Evolutionary conservation across 768 basidiomycete genomes (phyloP), one percentile per base, ranked within the genome.

Genomic region (Lactifluus hygrophoroides): DNA sequence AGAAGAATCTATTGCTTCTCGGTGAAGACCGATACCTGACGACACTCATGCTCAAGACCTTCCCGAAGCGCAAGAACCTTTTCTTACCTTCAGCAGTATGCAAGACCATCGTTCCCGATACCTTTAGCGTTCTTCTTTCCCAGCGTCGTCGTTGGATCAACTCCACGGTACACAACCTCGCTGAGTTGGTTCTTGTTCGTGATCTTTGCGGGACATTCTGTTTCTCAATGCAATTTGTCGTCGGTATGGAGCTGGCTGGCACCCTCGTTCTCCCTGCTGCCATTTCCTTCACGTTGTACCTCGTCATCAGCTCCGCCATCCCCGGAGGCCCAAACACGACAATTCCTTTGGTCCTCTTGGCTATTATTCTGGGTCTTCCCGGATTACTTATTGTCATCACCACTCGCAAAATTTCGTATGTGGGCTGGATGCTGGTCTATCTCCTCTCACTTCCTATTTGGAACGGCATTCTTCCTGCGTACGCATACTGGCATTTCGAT

Each of bases 201-300:
- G 96, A 99, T 71, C 83, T 98, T n/a, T 99, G 95, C 65, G 96
- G 96, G 47, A 97, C 94, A 3, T 99, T 98, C 85, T 99, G 96
- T 77, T 98, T 99, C 82, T 94, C 92, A 11, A 97, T 97, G 95
- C 94, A 96, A 76, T 97, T 97, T 69, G 93, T 97, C 65, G 92
- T 95, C 35, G 94, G 88, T 70, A 99, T 99, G 94, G 96, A 99
- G 70, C 77, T 99, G 62, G 84, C 90, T 60, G 95, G 95, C 69
- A 98, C 96, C 3, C 80, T 99, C 62, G 95, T 98, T 28, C 78
- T 98, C 23, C 96, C 96, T 21, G 96, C 94, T 40, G 95, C 96
- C 62, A 98, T 98, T 74, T 83, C 90, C 38, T 98, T 99, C 79
- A 98, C 96, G 1, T 72, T 95, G 51, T 96, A 95, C 72, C 85